A percentile compares a stretch with the other conserved stretches of the same genome.
Evolutionary conservation across 257 asterid genomes (phyloP).

Genomic region (Ligustrum vulgare): DNA sequence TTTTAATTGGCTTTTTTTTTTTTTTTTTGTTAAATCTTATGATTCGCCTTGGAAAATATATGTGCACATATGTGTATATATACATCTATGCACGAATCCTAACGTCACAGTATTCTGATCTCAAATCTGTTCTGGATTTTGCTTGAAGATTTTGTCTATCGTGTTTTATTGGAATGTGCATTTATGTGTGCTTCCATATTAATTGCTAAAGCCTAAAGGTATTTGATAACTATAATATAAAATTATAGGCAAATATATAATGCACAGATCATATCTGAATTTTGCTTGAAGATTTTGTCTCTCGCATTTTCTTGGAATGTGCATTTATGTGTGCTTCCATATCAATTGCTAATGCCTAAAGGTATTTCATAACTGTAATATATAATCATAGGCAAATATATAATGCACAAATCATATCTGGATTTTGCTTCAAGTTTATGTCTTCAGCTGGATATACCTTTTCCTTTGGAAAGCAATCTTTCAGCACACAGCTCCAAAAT

Average conservation of each 20-base stretch:
- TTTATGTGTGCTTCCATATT: too few relatives aligned
- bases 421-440: conserved; percentile 2
- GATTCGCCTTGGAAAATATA: background rate
- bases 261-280: background rate
- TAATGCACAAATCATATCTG: background rate
- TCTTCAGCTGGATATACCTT: background rate
- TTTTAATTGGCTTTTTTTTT: background rate
- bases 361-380: too few relatives aligned
- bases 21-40: background rate
- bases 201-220: too few relatives aligned
- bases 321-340: too few relatives aligned
- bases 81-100: background rate
- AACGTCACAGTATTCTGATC: background rate
- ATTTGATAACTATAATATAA: too few relatives aligned
- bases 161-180: too few relatives aligned
- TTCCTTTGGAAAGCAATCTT: background rate
- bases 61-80: background rate
- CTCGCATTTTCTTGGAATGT: background rate
- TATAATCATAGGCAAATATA: background rate
- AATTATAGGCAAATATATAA: background rate
- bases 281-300: background rate
- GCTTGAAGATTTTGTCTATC: background rate
- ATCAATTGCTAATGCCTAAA: too few relatives aligned
- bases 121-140: background rate
- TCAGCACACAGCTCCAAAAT: background rate